A percentile compares a stretch with the other conserved stretches of the same genome.
These are phyloP conservation scores for Metarhizium rileyi DNA, from an alignment of 2,329 filamentous ascomycete genomes.

Conservation along the genomic window DNA sequence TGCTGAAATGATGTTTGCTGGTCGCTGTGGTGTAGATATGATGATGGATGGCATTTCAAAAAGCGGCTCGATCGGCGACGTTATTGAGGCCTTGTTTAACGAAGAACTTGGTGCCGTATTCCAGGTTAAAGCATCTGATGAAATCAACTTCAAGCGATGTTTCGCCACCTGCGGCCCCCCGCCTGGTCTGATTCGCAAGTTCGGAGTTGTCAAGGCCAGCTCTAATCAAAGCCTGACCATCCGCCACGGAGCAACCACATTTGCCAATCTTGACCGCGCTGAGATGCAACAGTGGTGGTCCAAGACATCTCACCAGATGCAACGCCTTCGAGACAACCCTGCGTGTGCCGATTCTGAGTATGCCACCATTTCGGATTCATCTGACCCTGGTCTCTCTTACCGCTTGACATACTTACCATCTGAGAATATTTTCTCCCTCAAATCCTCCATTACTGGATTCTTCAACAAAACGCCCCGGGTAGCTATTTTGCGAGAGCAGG, in stretches of 20 bases:
- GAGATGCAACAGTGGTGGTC: conserved; percentile 84
- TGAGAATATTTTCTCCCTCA: conserved; percentile 61
- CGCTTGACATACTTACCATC: conserved; percentile 71
- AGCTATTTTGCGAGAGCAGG: conserved; percentile 89
- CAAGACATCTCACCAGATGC: conserved; percentile 82
- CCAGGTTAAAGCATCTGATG: conserved; percentile 79
- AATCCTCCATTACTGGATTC: conserved; percentile 33
- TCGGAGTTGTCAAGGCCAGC: conserved; percentile 63
- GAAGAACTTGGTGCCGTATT: conserved; percentile 95
- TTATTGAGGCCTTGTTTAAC: conserved; percentile 80
- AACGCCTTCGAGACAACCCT: conserved; percentile 81
- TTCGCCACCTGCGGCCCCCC: conserved; percentile 87
- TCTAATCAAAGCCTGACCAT: conserved; percentile 69
- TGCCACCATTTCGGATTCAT: conserved; percentile 60
- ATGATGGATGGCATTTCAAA: conserved; percentile 66
- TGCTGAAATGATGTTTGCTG: conserved; percentile 97
- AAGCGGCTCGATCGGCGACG: conserved; percentile 49
- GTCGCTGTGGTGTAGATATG: conserved; percentile 77
- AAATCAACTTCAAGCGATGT: conserved; percentile 76
- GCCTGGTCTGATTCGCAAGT: conserved; percentile 69
- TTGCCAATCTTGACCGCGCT: conserved; percentile 60
- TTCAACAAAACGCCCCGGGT: conserved; percentile 61
- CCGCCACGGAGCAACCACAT: conserved; percentile 55
- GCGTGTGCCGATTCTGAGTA: conserved; percentile 78
- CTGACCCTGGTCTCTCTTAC: conserved; percentile 76